These are phyloP conservation scores for Malus sylvestris DNA, from an alignment of 306 rosid genomes.

Conservation along the genomic window DNA sequence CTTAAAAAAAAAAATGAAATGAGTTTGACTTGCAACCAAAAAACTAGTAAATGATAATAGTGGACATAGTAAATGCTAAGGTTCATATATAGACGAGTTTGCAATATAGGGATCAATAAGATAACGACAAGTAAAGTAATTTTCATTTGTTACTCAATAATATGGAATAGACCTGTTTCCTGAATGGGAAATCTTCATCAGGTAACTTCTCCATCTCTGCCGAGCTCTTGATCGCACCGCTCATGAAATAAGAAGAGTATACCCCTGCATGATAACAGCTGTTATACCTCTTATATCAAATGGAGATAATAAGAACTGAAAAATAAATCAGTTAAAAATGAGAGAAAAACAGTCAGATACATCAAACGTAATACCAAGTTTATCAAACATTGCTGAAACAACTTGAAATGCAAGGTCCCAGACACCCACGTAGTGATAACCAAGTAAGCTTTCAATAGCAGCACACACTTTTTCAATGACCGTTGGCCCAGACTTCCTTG, in stretches of 20 bases:
- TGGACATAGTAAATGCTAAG: not conserved
- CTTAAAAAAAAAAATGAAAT: not conserved
- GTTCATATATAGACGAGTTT: not conserved
- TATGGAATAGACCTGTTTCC: conserved; percentile 56
- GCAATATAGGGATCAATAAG: not conserved
- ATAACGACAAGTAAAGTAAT: not conserved
- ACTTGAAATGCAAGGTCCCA: conserved; percentile 70
- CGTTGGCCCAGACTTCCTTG: conserved; percentile 68
- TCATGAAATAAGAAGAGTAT: conserved; percentile 55
- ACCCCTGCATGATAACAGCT: conserved; percentile 38
- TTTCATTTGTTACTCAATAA: not conserved
- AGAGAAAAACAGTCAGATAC: not conserved
- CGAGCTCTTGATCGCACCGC: conserved; percentile 50
- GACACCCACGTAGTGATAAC: conserved; percentile 54
- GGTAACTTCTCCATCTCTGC: conserved; percentile 70
- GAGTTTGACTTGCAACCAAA: not conserved
- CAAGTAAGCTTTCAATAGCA: conserved; percentile 68
- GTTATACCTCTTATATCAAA: not conserved
- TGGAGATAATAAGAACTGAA: not conserved
- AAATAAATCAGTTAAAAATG: not conserved
- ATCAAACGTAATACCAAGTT: conserved; percentile 47
- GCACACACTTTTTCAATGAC: conserved; percentile 71
- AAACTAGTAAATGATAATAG: not conserved
- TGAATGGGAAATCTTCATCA: conserved; percentile 76
- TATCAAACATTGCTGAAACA: conserved; percentile 64